phyloP scores from a whole-genome alignment of 108 stramenopile species.

The Pseudonitzschia pungens region DNA sequence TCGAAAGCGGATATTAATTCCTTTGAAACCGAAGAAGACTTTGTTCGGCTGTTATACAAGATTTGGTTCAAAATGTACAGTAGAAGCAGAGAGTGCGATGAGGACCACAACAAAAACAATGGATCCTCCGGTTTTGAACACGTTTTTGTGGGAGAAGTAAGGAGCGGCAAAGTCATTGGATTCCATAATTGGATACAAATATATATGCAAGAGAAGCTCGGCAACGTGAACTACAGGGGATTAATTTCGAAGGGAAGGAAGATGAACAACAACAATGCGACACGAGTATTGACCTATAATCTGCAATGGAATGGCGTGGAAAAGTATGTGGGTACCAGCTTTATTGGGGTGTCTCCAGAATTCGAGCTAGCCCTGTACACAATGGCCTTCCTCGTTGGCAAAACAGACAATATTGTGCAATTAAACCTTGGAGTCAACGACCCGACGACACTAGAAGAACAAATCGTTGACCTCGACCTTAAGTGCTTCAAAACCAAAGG shows the following conservation, averaged over 20 bases:
- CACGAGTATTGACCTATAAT: slow-evolving; percentile 79
- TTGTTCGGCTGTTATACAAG: slow-evolving; percentile 62
- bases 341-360: slow-evolving; percentile 86
- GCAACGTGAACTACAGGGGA: slow-evolving; percentile 84
- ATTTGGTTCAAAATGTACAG: slow-evolving; percentile 89
- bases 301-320: slow-evolving; percentile 85
- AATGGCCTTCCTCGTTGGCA: slow-evolving; percentile 63
- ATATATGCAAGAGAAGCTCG: slow-evolving; percentile 80
- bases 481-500: slow-evolving; percentile 4
- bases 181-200: slow-evolving; percentile 95
- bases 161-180: slow-evolving; percentile 66
- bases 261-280: slow-evolving; percentile 48
- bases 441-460: background rate
- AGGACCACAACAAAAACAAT: slow-evolving; percentile 37
- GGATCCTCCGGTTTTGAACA: slow-evolving; percentile 88
- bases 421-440: slow-evolving; percentile 54
- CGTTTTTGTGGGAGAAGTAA: slow-evolving; percentile 91
- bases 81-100: slow-evolving; percentile 44
- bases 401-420: slow-evolving; percentile 57
- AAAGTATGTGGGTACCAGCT: slow-evolving; percentile 78
- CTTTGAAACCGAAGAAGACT: slow-evolving; percentile 38
- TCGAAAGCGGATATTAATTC: background rate
- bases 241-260: slow-evolving; percentile 54
- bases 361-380: slow-evolving; percentile 93
- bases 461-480: background rate